Evolutionary conservation across 306 rosid genomes (phyloP).

Genomic region (Medicago arabica): DNA sequence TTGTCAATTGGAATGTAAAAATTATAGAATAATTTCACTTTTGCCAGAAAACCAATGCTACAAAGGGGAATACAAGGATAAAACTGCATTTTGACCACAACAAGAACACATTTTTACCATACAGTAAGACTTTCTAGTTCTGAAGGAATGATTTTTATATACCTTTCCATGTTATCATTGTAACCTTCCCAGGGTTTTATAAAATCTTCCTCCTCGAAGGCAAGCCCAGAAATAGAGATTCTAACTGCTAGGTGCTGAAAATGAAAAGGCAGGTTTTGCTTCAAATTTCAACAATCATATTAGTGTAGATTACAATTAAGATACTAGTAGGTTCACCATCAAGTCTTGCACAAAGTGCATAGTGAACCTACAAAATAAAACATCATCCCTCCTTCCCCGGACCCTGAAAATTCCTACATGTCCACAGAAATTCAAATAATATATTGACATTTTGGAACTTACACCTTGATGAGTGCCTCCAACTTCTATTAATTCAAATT

Average conservation of each 20-base stretch:
- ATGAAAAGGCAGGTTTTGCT: conserved; percentile 36
- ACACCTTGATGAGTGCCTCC: conserved; percentile 60
- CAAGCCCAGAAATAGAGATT: conserved; percentile 85
- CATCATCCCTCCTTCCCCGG: conserved; percentile 19
- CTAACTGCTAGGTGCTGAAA: conserved; percentile 83
- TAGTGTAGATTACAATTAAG: neutral
- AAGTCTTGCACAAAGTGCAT: conserved; percentile 28
- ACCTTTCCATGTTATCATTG: conserved; percentile 77
- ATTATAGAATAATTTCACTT: conserved; percentile 32
- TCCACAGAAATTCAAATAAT: neutral
- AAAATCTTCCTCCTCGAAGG: conserved; percentile 76
- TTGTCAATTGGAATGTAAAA: conserved; percentile 1
- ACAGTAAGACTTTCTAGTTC: conserved; percentile 4
- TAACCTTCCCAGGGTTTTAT: conserved; percentile 83
- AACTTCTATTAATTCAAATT: conserved; percentile 59
- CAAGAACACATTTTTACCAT: conserved; percentile 19
- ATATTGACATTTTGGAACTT: conserved; percentile 46
- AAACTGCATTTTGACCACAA: conserved; percentile 33
- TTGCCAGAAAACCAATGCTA: conserved; percentile 28
- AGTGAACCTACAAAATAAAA: conserved; percentile 20
- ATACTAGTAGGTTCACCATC: conserved; percentile 34
- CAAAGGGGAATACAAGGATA: conserved; percentile 1
- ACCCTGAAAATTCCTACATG: conserved; percentile 30
- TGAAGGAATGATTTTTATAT: conserved; percentile 26
- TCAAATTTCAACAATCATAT: conserved; percentile 36